Evolutionary conservation across 345 rosid genomes (phyloP), one percentile per base, ranked within the genome.

Genomic region (Acer negundo): DNA sequence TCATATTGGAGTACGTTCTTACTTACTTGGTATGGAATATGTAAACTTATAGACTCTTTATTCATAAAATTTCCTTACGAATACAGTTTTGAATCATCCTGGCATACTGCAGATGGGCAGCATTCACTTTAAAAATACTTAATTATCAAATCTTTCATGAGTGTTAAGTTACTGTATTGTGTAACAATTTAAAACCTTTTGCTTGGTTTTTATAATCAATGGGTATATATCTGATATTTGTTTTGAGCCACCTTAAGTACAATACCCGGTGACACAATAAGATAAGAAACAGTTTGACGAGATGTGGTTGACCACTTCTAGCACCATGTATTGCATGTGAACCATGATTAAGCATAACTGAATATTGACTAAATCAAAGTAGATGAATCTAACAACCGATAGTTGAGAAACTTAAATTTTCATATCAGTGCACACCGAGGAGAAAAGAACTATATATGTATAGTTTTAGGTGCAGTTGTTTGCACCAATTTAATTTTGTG

Each of bases 1-100:
- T 91, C 98, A 16, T 97, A 97, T 82, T 97, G 99, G 99, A 92
- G 97, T 82, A 91, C 97, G 24, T 94, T 94, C 84, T 86, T 94
- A n/a, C 99, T 93, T 65, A 94, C 99, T 78, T 97, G 99, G 99
- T 97, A 93, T 67, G 89, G 38, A 35, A 35, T 35, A 35, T 35
- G 38, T 35, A 44, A 19, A 13, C 51, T 15, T 55, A 13, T 70
- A 22, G 67, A 62, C 65, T 75, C 53, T 72, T 72, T 63, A 40
- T 59, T 42, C 22, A 44, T 73, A 17, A 61, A 59, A 47, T 17
- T 62, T 67, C 44, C 51, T n/a, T 66, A 13, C 17, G 19, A 24
- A 6, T 66, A n/a, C 28, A 13, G 2, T 66, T 44, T 58, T n/a
- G 24, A 11, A n/a, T 56, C 22, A 40, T 5, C 38, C 38, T 35